Evolutionary conservation across 805 yeast genomes (phyloP).

Genomic region (Yarrowia sp.): DNA sequence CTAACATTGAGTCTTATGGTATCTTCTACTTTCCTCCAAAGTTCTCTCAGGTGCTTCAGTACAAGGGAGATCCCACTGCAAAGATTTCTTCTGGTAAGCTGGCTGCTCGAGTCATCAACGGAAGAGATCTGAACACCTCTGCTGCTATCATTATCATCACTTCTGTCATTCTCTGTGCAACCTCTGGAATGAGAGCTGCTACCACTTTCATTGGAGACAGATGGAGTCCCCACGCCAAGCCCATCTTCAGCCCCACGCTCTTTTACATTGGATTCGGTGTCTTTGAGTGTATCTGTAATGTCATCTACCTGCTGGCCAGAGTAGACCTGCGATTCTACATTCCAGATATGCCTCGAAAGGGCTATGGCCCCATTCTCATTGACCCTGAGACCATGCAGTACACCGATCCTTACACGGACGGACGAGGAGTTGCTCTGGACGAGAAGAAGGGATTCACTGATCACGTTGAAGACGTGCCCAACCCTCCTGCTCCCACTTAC

Average conservation of each 20-base stretch:
- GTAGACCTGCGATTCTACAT: constrained; percentile 80
- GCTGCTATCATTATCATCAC: constrained; percentile 1
- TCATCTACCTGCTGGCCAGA: constrained; percentile 66
- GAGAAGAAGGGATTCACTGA: constrained; percentile 21
- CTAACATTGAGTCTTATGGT: constrained; percentile 32
- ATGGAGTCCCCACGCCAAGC: constrained; percentile 18
- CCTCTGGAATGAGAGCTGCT: constrained; percentile 29
- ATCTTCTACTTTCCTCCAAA: constrained; percentile 33
- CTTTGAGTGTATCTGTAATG: constrained; percentile 63
- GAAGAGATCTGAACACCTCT: not conserved
- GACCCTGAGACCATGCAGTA: constrained; percentile 30
- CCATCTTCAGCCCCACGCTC: constrained; percentile 42
- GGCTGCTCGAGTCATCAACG: constrained; percentile 28
- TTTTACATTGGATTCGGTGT: constrained; percentile 76
- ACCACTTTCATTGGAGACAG: constrained; percentile 23
- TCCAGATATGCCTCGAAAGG: constrained; percentile 63
- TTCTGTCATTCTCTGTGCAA: constrained; percentile 4
- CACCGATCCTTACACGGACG: constrained; percentile 17
- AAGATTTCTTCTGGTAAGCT: constrained; percentile 13
- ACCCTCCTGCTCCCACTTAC: constrained; percentile 15
- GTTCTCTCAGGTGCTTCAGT: constrained; percentile 26
- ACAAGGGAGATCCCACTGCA: constrained; percentile 22
- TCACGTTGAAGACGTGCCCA: constrained; percentile 17
- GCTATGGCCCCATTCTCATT: constrained; percentile 23
- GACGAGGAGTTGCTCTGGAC: not conserved